Conservation (phyloP, 179 eudicot species). For the Gypsophila paniculata region DNA sequence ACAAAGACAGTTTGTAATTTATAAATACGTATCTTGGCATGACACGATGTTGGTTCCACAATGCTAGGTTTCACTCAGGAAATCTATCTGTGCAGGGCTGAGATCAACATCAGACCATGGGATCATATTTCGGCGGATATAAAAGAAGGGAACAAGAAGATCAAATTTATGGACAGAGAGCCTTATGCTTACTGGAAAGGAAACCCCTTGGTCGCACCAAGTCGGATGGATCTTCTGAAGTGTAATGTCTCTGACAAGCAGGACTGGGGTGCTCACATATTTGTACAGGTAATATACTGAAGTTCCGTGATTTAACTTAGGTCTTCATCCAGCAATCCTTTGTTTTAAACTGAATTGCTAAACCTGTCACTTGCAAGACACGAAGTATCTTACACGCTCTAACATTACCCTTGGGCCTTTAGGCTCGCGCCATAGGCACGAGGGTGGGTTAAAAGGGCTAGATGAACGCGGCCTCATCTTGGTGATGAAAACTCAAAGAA, state of each 20-base stretch:
- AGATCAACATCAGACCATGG: conserved; percentile 82
- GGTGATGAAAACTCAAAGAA: not conserved
- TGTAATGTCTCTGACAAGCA: conserved; percentile 69
- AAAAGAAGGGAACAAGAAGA: conserved; percentile 62
- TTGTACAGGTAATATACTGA: conserved; percentile 47
- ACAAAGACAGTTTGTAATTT: not conserved
- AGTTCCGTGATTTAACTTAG: not conserved
- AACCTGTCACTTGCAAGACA: not conserved
- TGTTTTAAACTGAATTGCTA: not conserved
- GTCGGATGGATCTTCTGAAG: conserved; percentile 73
- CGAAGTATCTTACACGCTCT: not conserved
- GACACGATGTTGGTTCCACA: not conserved
- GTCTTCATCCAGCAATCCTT: not conserved
- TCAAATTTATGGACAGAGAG: conserved; percentile 60
- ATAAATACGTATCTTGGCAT: too few relatives aligned
- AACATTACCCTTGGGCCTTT: too few relatives aligned
- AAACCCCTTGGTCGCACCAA: conserved; percentile 60
- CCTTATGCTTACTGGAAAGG: conserved; percentile 94
- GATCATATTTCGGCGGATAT: conserved; percentile 49
- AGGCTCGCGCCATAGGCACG: too few relatives aligned
- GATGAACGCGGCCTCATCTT: not conserved
- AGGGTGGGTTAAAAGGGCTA: too few relatives aligned
- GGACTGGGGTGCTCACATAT: conserved; percentile 81
- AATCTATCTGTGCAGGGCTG: conserved; percentile 46
- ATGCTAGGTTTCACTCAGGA: conserved; percentile 1